Evolutionary conservation across 1,284 basidiomycete genomes (phyloP).

Genomic region (Ustilago esculenta): DNA sequence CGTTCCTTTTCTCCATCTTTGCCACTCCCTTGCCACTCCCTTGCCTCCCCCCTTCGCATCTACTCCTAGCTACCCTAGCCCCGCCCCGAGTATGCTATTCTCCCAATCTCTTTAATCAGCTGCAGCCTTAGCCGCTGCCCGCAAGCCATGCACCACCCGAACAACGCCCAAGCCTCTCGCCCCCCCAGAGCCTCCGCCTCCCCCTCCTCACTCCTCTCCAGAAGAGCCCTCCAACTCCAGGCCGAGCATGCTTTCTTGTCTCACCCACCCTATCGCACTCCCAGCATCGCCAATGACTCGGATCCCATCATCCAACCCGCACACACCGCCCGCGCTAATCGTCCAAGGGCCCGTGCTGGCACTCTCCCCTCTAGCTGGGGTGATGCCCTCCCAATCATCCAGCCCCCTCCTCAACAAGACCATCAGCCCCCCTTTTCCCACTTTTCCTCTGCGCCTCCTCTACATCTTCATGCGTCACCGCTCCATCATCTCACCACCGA

Average conservation of each 20-base stretch:
- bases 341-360: slow-evolving; percentile 53
- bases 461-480: not conserved
- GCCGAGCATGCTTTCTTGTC: slow-evolving; percentile 36
- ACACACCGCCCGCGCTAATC: slow-evolving; percentile 11
- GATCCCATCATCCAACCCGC: slow-evolving; percentile 39
- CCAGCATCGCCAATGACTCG: slow-evolving; percentile 45
- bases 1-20: too few species aligned
- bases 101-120: not conserved
- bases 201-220: slow-evolving; percentile 13
- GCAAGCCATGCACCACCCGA: slow-evolving; percentile 7
- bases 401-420: slow-evolving; percentile 5
- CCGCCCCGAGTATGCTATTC: slow-evolving; percentile 4
- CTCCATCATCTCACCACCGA: slow-evolving; percentile 2
- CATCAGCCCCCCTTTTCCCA: not conserved
- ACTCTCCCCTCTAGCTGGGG: slow-evolving; percentile 59
- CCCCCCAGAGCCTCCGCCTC: slow-evolving; percentile 7
- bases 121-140: slow-evolving; percentile 1
- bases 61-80: not conserved
- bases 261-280: slow-evolving; percentile 22
- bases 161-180: slow-evolving; percentile 8
- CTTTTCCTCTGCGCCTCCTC: not conserved
- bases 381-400: slow-evolving; percentile 11
- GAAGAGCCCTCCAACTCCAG: slow-evolving; percentile 51
- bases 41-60: too few species aligned
- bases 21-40: too few species aligned